Base-by-base conservation (phyloP, 805 yeast genomes). In the Ogataea nonfermentans region DNA sequence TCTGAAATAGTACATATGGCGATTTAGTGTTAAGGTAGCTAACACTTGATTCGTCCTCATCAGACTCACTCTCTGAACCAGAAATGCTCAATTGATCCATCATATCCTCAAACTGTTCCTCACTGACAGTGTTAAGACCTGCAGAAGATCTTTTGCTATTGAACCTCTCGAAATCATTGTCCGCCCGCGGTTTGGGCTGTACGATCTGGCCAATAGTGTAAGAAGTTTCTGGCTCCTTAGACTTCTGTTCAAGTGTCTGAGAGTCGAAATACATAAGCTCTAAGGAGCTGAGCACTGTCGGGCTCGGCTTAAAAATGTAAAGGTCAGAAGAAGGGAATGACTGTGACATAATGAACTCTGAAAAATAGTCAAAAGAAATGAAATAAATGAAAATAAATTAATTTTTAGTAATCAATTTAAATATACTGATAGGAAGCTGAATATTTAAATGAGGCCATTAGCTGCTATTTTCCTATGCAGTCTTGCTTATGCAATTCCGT, bases 1-100 rank as follows among this genome's bases (percentile, higher is more conserved):
- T 76, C 41, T 72, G 67, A 56, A 82, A 81, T 29, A 76, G 64
- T 1, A 86, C 70, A 37, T 64, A 76, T 0, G 96, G 89, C 0
- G 95, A 79, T 50, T 79, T 76, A 0, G 91, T 80, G 41, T 82
- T 78, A 44, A 84, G 54, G 53, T 71, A 78, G 53, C 82, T 73
- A 25, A 71, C 61, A 19, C 62, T 59, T 16, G 64, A 55, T 24
- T 57, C 70, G 10, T 29, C 63, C 4, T 62, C 69, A 2, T 53
- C 63, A 2, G 59, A 57, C 25, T 68, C 71, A 6, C 71, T 65
- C n/a, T 67, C 77, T 0, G 76, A 66, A 0, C 85, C 88, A 3
- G 86, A 79, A 7, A 80, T 67, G 58, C 84, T 73, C 40, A 71
- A 67, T 26, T 70, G 67, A 26, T 73, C 79, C 32, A 76, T 56